These are phyloP conservation scores for Quercus rubra DNA, from an alignment of 306 rosid species.

Conservation along the genomic window DNA sequence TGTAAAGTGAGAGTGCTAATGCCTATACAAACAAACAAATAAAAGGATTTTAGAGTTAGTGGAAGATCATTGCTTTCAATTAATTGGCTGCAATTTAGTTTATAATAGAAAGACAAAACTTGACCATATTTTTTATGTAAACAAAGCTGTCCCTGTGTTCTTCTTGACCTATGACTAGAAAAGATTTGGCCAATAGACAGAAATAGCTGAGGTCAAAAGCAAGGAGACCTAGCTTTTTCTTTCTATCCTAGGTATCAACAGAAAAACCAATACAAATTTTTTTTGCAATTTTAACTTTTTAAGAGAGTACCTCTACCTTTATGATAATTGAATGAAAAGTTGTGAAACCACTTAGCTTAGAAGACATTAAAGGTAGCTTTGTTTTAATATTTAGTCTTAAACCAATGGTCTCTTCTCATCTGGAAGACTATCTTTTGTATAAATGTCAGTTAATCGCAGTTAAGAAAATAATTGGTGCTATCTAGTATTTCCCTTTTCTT, in stretches of 20 bases:
- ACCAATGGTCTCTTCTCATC: slow-evolving; percentile 7
- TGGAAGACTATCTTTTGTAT: slow-evolving; percentile 23
- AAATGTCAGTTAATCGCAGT: not conserved
- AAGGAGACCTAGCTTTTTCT: slow-evolving; percentile 18
- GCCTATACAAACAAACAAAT: not conserved
- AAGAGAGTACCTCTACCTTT: slow-evolving; percentile 25
- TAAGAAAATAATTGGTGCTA: not conserved
- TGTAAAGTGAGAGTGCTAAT: no score
- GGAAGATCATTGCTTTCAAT: not conserved
- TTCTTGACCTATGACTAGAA: slow-evolving; percentile 7
- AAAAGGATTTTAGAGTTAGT: not conserved
- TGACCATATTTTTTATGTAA: not conserved
- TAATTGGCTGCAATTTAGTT: not conserved
- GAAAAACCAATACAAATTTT: slow-evolving; percentile 7
- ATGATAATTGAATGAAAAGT: slow-evolving; percentile 29
- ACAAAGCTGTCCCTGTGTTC: slow-evolving; percentile 12
- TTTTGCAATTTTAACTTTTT: not conserved
- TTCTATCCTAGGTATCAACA: slow-evolving; percentile 5
- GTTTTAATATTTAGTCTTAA: slow-evolving; percentile 16
- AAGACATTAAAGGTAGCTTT: slow-evolving; percentile 28
- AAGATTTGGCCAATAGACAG: not conserved
- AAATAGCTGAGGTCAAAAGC: not conserved
- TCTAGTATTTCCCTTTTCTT: no score
- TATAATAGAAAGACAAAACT: not conserved
- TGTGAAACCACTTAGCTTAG: slow-evolving; percentile 34